A percentile compares a stretch with the other conserved stretches of the same genome.
Conservation (phyloP, 2,329 filamentous ascomycete species). For the Parastagonospora nodorum region DNA sequence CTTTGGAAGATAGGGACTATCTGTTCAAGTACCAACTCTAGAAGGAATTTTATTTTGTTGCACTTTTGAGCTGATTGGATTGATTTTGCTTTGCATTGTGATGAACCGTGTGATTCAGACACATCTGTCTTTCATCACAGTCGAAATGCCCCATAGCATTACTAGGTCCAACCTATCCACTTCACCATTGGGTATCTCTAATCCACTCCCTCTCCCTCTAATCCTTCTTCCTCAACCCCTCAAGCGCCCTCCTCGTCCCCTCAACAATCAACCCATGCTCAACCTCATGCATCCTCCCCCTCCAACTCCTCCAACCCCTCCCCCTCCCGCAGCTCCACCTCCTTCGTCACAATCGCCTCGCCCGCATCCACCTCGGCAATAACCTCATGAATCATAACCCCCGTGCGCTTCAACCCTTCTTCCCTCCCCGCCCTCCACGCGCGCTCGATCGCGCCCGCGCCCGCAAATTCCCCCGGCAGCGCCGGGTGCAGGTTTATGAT, state of each 20-base stretch:
- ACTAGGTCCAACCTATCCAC: too few relatives aligned
- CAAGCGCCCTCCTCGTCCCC: constrained; percentile 63
- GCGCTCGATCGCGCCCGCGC: constrained; percentile 75
- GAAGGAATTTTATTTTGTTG: too few relatives aligned
- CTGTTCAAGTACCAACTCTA: neutral
- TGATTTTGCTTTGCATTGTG: too few relatives aligned
- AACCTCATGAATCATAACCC: constrained; percentile 90
- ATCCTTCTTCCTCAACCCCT: constrained; percentile 34
- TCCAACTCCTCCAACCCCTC: constrained; percentile 67
- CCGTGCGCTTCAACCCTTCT: constrained; percentile 70
- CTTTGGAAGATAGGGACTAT: neutral
- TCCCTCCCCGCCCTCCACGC: constrained; percentile 75
- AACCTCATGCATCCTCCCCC: constrained; percentile 71
- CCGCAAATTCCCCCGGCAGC: constrained; percentile 75
- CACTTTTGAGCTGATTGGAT: too few relatives aligned
- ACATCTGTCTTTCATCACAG: too few relatives aligned
- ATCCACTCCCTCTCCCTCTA: neutral
- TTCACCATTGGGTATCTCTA: too few relatives aligned
- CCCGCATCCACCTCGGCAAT: constrained; percentile 77
- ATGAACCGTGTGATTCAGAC: too few relatives aligned
- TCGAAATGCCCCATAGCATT: too few relatives aligned
- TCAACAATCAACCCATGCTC: constrained; percentile 83
- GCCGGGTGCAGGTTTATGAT: constrained; percentile 86
- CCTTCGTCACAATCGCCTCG: constrained; percentile 69
- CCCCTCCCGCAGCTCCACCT: constrained; percentile 67